Evolutionary conservation across 306 rosid species (phyloP), one percentile per base, ranked within the genome.

Genomic region (Castanopsis chinensis): DNA sequence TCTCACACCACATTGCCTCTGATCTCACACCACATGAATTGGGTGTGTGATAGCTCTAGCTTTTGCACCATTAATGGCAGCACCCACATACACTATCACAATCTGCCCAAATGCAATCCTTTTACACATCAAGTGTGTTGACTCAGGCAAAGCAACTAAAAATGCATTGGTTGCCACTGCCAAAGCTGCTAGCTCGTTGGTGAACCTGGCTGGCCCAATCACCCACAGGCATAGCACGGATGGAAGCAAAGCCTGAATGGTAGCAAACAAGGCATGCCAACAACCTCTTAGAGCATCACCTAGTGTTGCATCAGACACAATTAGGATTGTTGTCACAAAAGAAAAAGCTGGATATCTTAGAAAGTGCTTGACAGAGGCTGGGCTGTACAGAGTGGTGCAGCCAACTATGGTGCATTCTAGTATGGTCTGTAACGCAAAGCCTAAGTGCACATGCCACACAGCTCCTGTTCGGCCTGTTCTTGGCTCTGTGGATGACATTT

Each of bases 31-130:
- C 4, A 87, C 97, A 5, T 82, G 87, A 81, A 92, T 53, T 5
- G 90, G 85, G 37, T 84, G 91, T 78, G 51, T 60, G 41, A 84
- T 23, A 25, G 81, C 76, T 2, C 88, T 86, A 7, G 57, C 74
- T 56, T 82, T 18, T 2, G 81, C 84, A 5, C 92, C 93, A 71
- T 77, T 45, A 27, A 92, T 43, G 25, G 82, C 91, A 3, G 90
- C 83, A 6, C 91, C 92, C 1, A 94, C 94, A 9, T 85, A 88
- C 58, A 92, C 91, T 41, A 82, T 90, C 87, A 90, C 97, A 9
- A 90, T 71, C 84, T 88, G 92, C 30, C 94, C 96, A 75, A 90
- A 90, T 15, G 96, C 97, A 4, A 94, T 79, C 54, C 90, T 53
- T 84, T 94, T 94, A 0, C 90, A 76, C 84, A 83, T 55, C 92